A percentile compares a stretch with the other conserved stretches of the same genome.
Conservation (phyloP, 2,329 filamentous ascomycete species). For the Beauveria varroae region DNA sequence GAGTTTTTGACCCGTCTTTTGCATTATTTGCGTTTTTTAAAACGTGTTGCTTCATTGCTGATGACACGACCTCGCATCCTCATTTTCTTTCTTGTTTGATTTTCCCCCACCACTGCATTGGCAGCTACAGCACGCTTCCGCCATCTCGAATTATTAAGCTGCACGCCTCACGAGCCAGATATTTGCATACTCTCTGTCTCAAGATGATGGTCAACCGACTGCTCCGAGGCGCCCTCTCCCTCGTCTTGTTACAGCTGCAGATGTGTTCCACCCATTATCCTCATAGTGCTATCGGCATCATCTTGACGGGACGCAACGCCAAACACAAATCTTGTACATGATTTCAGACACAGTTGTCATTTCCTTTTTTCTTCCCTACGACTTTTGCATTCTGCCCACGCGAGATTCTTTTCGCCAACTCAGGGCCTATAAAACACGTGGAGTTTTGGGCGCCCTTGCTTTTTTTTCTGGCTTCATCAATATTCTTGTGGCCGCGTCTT, state of each 20-base stretch:
- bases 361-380: not conserved
- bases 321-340: not conserved
- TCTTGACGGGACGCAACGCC: not conserved
- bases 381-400: not conserved
- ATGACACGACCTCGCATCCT: not conserved
- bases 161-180: too few relatives aligned
- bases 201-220: too few relatives aligned
- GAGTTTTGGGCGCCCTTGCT: constrained; percentile 1
- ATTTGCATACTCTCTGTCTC: too few relatives aligned
- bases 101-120: not conserved
- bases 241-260: not conserved
- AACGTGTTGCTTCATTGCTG: not conserved
- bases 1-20: not conserved
- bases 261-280: not conserved
- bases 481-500: not conserved
- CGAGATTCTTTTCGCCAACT: not conserved
- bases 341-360: not conserved
- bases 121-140: not conserved
- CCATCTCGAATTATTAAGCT: not conserved
- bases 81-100: not conserved
- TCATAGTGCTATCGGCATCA: too few relatives aligned
- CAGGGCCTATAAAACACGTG: not conserved
- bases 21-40: not conserved
- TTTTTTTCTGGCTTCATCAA: not conserved
- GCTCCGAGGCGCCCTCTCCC: not conserved